phyloP scores from a whole-genome alignment of 192 early-diverging fungal species.

The Mycoemilia scoparia region DNA sequence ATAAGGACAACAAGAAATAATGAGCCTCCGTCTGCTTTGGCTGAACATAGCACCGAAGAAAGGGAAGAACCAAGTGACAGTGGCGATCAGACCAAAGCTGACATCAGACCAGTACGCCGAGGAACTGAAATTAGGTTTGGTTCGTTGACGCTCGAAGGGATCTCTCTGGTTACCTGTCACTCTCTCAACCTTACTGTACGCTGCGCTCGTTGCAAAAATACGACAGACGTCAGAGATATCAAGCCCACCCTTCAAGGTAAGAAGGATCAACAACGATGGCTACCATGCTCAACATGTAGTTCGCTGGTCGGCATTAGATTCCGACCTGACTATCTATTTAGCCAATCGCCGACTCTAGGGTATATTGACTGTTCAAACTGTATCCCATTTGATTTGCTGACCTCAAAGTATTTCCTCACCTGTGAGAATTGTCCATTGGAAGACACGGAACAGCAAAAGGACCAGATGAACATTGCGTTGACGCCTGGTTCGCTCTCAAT shows the following conservation, averaged over 20 bases:
- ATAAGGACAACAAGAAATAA: not conserved
- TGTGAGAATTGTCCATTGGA: slow-evolving; percentile 44
- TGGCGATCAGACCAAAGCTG: not conserved
- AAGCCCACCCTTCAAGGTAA: slow-evolving; percentile 7
- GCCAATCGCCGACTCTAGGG: slow-evolving; percentile 35
- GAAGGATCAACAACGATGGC: slow-evolving; percentile 25
- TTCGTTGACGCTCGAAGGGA: slow-evolving; percentile 34
- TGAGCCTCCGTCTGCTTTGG: too few relatives aligned
- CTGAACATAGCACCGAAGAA: not conserved
- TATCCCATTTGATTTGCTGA: slow-evolving; percentile 49
- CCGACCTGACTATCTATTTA: slow-evolving; percentile 41
- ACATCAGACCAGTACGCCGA: slow-evolving; percentile 23
- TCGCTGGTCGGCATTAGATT: slow-evolving; percentile 34
- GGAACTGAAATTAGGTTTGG: slow-evolving; percentile 65
- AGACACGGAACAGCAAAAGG: not conserved
- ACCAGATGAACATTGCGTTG: slow-evolving; percentile 2
- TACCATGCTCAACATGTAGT: slow-evolving; percentile 35
- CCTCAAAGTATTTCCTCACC: slow-evolving; percentile 43
- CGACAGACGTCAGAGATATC: slow-evolving; percentile 41
- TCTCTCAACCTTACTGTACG: slow-evolving; percentile 43
- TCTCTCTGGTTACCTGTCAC: slow-evolving; percentile 46
- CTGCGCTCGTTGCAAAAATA: slow-evolving; percentile 59
- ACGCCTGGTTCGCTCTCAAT: slow-evolving; percentile 6
- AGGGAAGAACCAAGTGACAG: not conserved
- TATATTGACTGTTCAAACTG: slow-evolving; percentile 57